phyloP scores from a whole-genome alignment of 2,329 filamentous ascomycete genomes.

The Seiridium cupressi region DNA sequence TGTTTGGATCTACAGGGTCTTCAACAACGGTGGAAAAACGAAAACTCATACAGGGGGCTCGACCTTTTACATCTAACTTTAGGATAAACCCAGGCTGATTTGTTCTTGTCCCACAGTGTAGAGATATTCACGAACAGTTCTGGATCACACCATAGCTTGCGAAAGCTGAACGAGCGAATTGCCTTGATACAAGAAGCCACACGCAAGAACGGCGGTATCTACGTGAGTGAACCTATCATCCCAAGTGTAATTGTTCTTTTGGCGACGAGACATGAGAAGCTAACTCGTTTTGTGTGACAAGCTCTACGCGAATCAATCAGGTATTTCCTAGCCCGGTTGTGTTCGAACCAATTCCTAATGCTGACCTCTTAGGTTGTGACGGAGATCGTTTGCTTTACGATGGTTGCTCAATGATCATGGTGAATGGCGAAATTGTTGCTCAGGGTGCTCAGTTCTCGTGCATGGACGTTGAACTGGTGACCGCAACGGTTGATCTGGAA shows the following conservation, averaged over 20 bases:
- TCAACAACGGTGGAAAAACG: not conserved
- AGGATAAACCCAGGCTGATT: too few relatives aligned
- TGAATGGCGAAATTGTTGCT: constrained; percentile 62
- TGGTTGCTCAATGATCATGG: constrained; percentile 56
- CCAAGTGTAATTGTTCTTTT: too few relatives aligned
- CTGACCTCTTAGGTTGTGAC: constrained; percentile 44
- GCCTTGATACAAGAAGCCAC: constrained; percentile 67
- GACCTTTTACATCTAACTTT: constrained; percentile 27
- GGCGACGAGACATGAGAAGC: too few relatives aligned
- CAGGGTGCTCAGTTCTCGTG: constrained; percentile 67
- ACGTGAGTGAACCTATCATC: constrained; percentile 24
- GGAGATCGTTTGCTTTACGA: constrained; percentile 48
- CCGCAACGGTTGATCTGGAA: constrained; percentile 68
- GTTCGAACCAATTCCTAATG: constrained; percentile 2
- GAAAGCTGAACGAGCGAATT: constrained; percentile 64
- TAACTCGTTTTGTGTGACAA: too few relatives aligned
- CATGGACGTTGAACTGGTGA: constrained; percentile 64
- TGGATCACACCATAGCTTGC: constrained; percentile 59
- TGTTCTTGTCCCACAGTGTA: too few relatives aligned
- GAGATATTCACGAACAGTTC: constrained; percentile 72
- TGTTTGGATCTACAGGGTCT: too few relatives aligned
- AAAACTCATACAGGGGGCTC: not conserved
- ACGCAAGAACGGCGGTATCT: constrained; percentile 32
- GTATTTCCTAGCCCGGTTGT: too few relatives aligned
- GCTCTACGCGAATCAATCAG: constrained; percentile 59